Evolutionary conservation across 75 land plant species (phyloP).

Genomic region (Selaginella tamariscina): DNA sequence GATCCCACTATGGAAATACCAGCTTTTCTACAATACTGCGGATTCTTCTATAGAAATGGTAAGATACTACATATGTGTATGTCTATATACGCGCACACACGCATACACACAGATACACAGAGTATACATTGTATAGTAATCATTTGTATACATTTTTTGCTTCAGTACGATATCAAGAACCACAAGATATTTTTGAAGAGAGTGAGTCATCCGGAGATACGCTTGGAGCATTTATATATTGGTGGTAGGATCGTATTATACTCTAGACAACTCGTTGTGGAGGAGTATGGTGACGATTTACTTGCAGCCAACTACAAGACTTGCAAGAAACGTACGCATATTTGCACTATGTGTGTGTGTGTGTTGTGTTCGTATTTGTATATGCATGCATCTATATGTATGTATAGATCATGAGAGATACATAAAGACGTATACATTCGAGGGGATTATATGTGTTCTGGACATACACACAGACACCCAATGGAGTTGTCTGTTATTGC

Average conservation of each 20-base stretch:
- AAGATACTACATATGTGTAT: too few species aligned
- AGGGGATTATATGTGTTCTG: too few species aligned
- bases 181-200: slow-evolving; percentile 31
- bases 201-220: slow-evolving; percentile 30
- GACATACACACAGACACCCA: too few species aligned
- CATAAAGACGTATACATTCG: too few species aligned
- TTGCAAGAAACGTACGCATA: slow-evolving; percentile 32
- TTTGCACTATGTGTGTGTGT: too few species aligned
- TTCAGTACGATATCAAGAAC: slow-evolving; percentile 37
- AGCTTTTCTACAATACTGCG: slow-evolving; percentile 28
- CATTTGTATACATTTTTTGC: not conserved
- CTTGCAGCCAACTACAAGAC: slow-evolving; percentile 22
- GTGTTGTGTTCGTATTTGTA: not conserved
- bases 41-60: slow-evolving; percentile 37
- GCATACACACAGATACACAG: too few species aligned
- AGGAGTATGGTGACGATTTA: slow-evolving; percentile 36
- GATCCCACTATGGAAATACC: slow-evolving; percentile 37
- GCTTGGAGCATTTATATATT: slow-evolving; percentile 31
- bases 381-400: not conserved
- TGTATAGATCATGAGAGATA: too few species aligned
- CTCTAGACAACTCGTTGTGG: slow-evolving; percentile 29
- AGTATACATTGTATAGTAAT: too few species aligned
- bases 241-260: slow-evolving; percentile 26
- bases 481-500: slow-evolving; percentile 5
- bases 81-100: too few species aligned